Evolutionary conservation across 192 early-diverging fungal species (phyloP), one percentile per base, ranked within the genome.

Genomic region (Coemansia sp.): DNA sequence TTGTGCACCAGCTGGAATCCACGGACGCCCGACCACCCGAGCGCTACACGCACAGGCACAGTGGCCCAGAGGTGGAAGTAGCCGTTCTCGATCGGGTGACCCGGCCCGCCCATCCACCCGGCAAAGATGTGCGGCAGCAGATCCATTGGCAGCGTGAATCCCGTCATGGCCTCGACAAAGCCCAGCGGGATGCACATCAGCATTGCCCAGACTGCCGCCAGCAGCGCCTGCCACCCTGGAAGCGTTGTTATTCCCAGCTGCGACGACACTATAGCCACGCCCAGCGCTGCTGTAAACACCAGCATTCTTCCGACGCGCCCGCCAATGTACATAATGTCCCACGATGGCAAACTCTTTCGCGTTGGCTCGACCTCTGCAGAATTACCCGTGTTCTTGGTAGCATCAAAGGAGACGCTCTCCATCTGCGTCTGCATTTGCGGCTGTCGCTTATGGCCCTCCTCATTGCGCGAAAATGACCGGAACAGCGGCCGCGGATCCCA

Each of bases 51-150:
- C n/a, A 70, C 68, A 0, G 76, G 76, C 10, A 57, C 70, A 6
- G 76, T 79, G 31, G 76, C 70, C 76, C 76, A 79, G 2, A 79
- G 59, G 30, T 79, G 70, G 48, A 73, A 79, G 59, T 79, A 79
- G 30, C 76, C 72, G 4, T 70, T 79, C 41, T 79, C 76, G 44
- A 79, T 68, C 14, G 76, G 76, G 31, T 38, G 60, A 10, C 76
- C 76, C 2, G 76, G 76, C 3, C 59, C 70, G 50, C 70, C 70
- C 62, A 79, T 68, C 64, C 70, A 61, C 11, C 76, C 76, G 29
- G 61, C 70, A 0, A 79, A 42, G 36, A 79, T 79, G 30, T 79
- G 76, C 25, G 76, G 76, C 11, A 79, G 44, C 52, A 79, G 50
- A 33, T 72, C 76, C 66, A 70, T 79, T 0, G 76, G 76, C 60